These are phyloP conservation scores for Podila verticillata DNA, from an alignment of 192 early-diverging fungal species.

Conservation along the genomic window DNA sequence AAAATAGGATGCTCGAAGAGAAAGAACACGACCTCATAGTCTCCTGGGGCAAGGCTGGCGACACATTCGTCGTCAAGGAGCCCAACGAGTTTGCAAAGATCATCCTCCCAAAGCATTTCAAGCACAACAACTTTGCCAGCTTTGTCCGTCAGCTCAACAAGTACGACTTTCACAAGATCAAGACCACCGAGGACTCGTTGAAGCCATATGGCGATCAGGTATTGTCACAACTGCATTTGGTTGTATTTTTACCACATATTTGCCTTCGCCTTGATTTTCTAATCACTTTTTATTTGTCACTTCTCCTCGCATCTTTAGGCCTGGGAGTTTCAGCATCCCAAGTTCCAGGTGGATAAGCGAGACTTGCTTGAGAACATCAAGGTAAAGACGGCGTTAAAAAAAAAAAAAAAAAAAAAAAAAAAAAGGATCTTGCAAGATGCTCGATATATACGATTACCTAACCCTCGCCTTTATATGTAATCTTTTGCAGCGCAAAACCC, in stretches of 20 bases:
- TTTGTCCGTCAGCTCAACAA: constrained; percentile 84
- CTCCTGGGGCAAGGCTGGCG: constrained; percentile 69
- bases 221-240: not conserved
- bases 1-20: constrained; percentile 76
- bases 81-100: constrained; percentile 73
- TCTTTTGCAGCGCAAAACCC: constrained; percentile 50
- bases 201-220: constrained; percentile 66
- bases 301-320: constrained; percentile 37
- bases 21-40: constrained; percentile 63
- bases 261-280: not conserved
- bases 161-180: constrained; percentile 83
- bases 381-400: constrained; percentile 19
- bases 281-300: not conserved
- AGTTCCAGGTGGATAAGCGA: constrained; percentile 67
- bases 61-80: constrained; percentile 77
- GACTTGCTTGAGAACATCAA: constrained; percentile 66
- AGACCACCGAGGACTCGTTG: constrained; percentile 59
- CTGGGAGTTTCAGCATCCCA: constrained; percentile 78
- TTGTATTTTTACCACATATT: not conserved
- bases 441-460: not conserved
- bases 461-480: not conserved
- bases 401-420: too few species aligned
- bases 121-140: constrained; percentile 76
- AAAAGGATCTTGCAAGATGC: not conserved
- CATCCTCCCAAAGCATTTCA: constrained; percentile 75